phyloP scores from a whole-genome alignment of 768 basidiomycete species.

The Rickenella mellea region DNA sequence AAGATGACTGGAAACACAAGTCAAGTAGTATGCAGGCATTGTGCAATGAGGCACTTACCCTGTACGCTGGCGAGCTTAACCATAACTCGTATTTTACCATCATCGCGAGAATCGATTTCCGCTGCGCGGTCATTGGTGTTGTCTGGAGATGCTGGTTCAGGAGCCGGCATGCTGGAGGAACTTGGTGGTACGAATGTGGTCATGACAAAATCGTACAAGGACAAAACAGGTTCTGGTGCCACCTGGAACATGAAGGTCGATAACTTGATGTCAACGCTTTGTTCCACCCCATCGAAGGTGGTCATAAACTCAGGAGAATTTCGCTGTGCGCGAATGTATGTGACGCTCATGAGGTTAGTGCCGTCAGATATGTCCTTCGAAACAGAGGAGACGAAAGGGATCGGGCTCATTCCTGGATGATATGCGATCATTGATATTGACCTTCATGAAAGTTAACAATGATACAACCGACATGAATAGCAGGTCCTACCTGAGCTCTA shows the following conservation, averaged over 20 bases:
- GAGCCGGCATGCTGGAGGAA: conserved; percentile 5
- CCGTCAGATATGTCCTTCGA: conserved; percentile 29
- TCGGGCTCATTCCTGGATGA: conserved; percentile 40
- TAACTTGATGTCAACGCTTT: conserved; percentile 76
- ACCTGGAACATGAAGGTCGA: conserved; percentile 87
- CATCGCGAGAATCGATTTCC: conserved; percentile 3
- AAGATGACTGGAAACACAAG: conserved; percentile 48
- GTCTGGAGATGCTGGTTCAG: conserved; percentile 3
- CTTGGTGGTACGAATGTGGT: conserved; percentile 75
- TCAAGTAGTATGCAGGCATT: not conserved
- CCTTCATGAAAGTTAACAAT: conserved; percentile 31
- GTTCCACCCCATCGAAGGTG: conserved; percentile 77
- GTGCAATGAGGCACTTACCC: conserved; percentile 35
- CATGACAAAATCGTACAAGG: conserved; percentile 95
- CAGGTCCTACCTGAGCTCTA: conserved; percentile 57
- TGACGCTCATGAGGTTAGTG: conserved; percentile 66
- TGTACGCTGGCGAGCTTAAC: conserved; percentile 79
- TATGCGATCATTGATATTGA: conserved; percentile 70
- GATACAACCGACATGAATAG: not conserved
- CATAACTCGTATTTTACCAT: conserved; percentile 66
- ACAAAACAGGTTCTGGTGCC: conserved; percentile 83
- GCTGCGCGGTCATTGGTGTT: conserved; percentile 8
- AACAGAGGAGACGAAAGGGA: conserved; percentile 60
- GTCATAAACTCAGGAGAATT: conserved; percentile 79
- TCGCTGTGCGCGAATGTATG: conserved; percentile 72